Evolutionary conservation across 345 rosid species (phyloP), one percentile per base, ranked within the genome.

Genomic region (Eucalyptus guilfoylei): DNA sequence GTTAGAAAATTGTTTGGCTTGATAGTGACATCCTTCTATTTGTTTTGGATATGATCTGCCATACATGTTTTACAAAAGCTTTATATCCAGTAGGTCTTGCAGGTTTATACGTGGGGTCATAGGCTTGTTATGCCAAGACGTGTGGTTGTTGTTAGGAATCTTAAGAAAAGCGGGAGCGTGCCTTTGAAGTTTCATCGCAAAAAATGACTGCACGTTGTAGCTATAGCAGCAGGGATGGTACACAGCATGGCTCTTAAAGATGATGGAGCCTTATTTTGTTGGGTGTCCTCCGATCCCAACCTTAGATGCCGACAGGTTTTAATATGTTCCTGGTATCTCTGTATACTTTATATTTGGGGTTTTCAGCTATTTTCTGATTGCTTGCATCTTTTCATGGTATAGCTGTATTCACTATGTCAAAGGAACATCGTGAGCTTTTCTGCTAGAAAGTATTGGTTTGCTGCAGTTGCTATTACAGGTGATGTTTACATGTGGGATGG

Each of bases 71-170:
- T 50, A 32, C 60, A n/a, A 16, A 50, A 50, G 2, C 64, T 86
- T 17, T 11, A 49, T 67, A 32, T 85, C 45, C 30, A 26, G 30
- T 47, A 55, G 86, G n/a, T 60, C 47, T 90, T 91, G 81, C 95
- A 97, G 99, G 98, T 95, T 42, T 95, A 91, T 89, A 96, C 97
- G 60, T 98, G 99, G 99, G 99, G 99, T 90, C 99, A 97, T 94
- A 95, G 98, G 88, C 92, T 96, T 88, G 99, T 98, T 91, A 95
- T 97, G n/a, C 99, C 99, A 72, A 95, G 94, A 92, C 98, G 97
- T 87, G 97, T 97, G 89, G 34, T 92, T 50, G 89, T 95, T 90
- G 92, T 94, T 88, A 95, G 99, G 91, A 96, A 95, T 90, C 91
- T 96, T 87, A 95, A 94, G 93, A 97, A 95, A 92, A 93, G 93